These are phyloP conservation scores for Cyclotella choctawhatcheeana DNA, from an alignment of 108 stramenopile genomes.

Conservation along the genomic window DNA sequence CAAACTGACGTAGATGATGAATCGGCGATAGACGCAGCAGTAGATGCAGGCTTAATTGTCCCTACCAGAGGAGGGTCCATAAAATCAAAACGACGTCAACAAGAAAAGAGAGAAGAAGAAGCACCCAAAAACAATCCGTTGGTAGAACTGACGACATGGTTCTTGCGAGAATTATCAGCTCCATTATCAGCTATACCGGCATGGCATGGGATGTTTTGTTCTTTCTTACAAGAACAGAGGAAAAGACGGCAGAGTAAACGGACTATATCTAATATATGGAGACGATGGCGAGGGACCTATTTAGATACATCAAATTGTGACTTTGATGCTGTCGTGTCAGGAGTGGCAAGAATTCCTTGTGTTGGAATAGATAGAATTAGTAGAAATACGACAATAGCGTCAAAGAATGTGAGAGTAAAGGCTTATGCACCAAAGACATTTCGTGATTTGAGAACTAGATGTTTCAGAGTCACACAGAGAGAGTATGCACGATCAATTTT, in stretches of 20 bases:
- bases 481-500: conserved; percentile 63
- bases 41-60: conserved; percentile 37
- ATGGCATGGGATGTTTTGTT: conserved; percentile 46
- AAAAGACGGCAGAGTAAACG: conserved; percentile 16
- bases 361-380: background rate
- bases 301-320: conserved; percentile 36
- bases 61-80: conserved; percentile 14
- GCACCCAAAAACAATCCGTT: conserved; percentile 24
- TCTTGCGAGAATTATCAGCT: conserved; percentile 44
- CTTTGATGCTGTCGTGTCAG: conserved; percentile 42
- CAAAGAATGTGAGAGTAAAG: conserved; percentile 43
- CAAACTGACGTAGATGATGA: conserved; percentile 27
- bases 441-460: conserved; percentile 60
- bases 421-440: conserved; percentile 70
- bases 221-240: conserved; percentile 29
- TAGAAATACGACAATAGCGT: background rate
- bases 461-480: conserved; percentile 69
- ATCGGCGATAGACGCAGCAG: conserved; percentile 26
- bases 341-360: conserved; percentile 23
- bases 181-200: conserved; percentile 49
- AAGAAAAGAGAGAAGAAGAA: background rate
- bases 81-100: background rate
- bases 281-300: conserved; percentile 15
- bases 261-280: conserved; percentile 23
- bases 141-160: conserved; percentile 30